Evolutionary conservation across 2,329 filamentous ascomycete species (phyloP), one percentile per base, ranked within the genome.

Genomic region (Lachnellula suecica): DNA sequence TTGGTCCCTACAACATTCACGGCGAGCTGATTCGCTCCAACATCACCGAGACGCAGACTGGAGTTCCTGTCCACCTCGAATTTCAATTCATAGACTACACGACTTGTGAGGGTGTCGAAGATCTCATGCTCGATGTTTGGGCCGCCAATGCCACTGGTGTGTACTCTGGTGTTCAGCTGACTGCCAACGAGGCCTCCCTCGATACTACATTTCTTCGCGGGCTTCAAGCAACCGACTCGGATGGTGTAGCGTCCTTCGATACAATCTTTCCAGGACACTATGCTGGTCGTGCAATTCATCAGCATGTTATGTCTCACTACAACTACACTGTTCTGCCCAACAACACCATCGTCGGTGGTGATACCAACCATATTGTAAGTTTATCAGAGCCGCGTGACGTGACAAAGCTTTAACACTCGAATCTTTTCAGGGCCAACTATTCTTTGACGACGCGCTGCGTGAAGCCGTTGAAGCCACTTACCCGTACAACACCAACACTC

Each of bases 401-500:
- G 7, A 31, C 7, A 7, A 31, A 31, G 27, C 27, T 31, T 31
- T 31, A 31, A 40, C n/a, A n/a, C n/a, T n/a, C n/a, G n/a, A n/a
- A n/a, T n/a, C n/a, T n/a, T n/a, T n/a, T n/a, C 13, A 40, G 19
- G 82, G 83, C 24, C 83, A 87, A 66, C 66, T 83, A 51, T 87
- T 83, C 74, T 83, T 84, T 63, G 81, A 85, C 66, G 78, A 85
- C 64, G 71, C 74, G 56, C 75, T 87, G 13, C 76, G 83, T 59
- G 58, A 62, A 27, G 58, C 70, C 29, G 80, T 85, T 47, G 77
- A 82, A 56, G 66, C 66, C n/a, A 71, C 68, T 1, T 55, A 64
- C 2, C 78, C 79, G 2, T 80, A 81, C 66, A 65, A 56, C 11
- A 65, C 66, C 53, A 80, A 80, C 67, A 72, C 67, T 0, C 71